Evolutionary conservation across 306 rosid species (phyloP).

Genomic region (Nissolia schottii): DNA sequence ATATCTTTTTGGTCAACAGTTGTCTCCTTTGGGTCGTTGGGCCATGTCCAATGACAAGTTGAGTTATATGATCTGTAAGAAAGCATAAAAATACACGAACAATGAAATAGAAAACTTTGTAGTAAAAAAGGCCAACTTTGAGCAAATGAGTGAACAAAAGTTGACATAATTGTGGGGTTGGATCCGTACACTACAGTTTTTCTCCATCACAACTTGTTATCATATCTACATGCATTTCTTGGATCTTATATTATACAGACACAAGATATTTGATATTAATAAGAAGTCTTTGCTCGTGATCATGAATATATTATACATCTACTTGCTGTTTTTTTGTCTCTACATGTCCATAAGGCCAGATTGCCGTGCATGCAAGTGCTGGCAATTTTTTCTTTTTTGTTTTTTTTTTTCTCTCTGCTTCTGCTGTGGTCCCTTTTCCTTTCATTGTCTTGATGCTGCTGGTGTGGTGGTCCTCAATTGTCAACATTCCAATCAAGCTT

Average conservation of each 20-base stretch:
- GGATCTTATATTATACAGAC: not conserved
- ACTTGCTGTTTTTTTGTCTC: constrained; percentile 29
- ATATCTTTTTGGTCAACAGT: too few species aligned
- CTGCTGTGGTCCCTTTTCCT: constrained; percentile 24
- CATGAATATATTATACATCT: too few species aligned
- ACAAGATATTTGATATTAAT: constrained; percentile 11
- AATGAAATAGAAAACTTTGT: not conserved
- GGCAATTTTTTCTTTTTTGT: constrained; percentile 18
- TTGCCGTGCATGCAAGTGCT: constrained; percentile 27
- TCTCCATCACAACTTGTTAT: not conserved
- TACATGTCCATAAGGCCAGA: constrained; percentile 10
- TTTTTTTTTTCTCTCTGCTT: too few species aligned
- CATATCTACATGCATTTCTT: not conserved
- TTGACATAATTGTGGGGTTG: constrained; percentile 1
- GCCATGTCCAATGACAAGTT: not conserved
- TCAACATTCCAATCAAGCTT: constrained; percentile 15
- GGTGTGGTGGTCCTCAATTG: constrained; percentile 43
- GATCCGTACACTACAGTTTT: not conserved
- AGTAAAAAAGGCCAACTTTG: not conserved
- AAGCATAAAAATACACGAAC: not conserved
- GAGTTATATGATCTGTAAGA: not conserved
- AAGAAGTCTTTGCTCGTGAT: constrained; percentile 22
- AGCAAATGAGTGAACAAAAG: constrained; percentile 10
- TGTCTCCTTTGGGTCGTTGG: not conserved
- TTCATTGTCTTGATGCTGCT: constrained; percentile 10